These are phyloP conservation scores for Peronospora belbahrii DNA, from an alignment of 352 stramenopile species.

Conservation along the genomic window DNA sequence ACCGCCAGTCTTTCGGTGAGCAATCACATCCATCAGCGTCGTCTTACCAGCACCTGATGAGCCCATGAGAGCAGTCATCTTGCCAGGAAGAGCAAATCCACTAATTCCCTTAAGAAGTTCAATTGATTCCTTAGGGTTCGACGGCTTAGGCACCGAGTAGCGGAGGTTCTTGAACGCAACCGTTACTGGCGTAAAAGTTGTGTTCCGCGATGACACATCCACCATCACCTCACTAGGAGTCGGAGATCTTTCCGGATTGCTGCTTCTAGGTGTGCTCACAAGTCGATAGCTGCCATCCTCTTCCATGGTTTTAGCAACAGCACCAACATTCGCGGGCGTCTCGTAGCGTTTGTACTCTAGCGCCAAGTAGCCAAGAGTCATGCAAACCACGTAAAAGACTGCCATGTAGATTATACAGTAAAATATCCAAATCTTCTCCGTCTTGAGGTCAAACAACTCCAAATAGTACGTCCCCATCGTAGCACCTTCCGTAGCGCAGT, in stretches of 20 bases:
- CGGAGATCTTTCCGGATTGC: conserved; percentile 12
- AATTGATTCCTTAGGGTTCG: conserved; percentile 1
- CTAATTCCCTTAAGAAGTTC: conserved; percentile 7
- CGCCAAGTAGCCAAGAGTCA: neutral
- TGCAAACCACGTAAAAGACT: neutral
- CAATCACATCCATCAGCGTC: conserved; percentile 3
- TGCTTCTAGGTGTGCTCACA: conserved; percentile 9
- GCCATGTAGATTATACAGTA: neutral
- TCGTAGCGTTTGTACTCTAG: conserved; percentile 14
- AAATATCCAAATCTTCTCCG: neutral
- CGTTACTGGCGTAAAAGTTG: conserved; percentile 2
- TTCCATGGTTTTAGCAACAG: conserved; percentile 1
- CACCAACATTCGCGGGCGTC: conserved; percentile 7
- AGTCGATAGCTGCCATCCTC: conserved; percentile 14
- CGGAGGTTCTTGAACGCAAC: conserved; percentile 7
- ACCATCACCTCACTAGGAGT: conserved; percentile 19
- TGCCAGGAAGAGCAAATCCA: conserved; percentile 3
- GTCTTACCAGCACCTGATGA: conserved; percentile 1
- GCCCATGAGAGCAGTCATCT: conserved; percentile 1
- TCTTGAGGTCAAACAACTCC: neutral
- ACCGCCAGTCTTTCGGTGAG: neutral
- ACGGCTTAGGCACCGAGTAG: conserved; percentile 7
- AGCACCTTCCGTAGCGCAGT: conserved; percentile 20
- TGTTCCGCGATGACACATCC: conserved; percentile 10
- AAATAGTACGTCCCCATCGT: conserved; percentile 24